Evolutionary conservation across 73 alveolate species (phyloP), one percentile per base, ranked within the genome.

Genomic region (Breviolum minutum): DNA sequence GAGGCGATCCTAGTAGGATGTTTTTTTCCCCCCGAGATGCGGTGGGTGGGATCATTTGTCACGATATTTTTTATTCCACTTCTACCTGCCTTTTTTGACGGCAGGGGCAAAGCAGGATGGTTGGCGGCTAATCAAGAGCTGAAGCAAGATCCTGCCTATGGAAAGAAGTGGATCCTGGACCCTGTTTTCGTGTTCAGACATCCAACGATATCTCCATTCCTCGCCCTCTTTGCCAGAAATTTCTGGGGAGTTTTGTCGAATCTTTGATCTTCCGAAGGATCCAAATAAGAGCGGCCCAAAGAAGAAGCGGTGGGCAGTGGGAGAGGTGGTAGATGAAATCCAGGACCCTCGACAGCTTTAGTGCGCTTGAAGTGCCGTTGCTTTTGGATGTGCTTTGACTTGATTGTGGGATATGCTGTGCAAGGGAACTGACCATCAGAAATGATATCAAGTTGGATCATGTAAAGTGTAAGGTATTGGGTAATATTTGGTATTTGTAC

Each of bases 151-250:
- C 98, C 98, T 5, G 89, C 98, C 54, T 92, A 92, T 48, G 98
- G 98, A 80, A 92, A 92, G 98, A 73, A 74, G 82, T 92, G 98
- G 98, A 54, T 74, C 6, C 98, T 92, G 69, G 98, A 80, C 79
- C 2, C 20, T 26, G 77, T 79, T 24, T 40, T 40, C 54, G 54
- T 40, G 54, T 40, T 40, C 54, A 40, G 54, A 40, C 54, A 40
- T 40, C 54, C 0, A 40, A 40, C 54, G 54, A 40, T 40, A 40
- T 40, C 54, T 40, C 54, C 54, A 40, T 40, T 40, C 54, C 54
- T 40, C 54, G 3, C 54, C 54, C 0, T 40, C 54, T 61, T 27
- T 61, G 32, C 30, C 68, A 81, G 7, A 32, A 63, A 10, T 32
- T 79, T 32, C 22, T 10, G 27, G 32, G 19, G 20, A 10, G n/a